phyloP scores from a whole-genome alignment of 1,284 basidiomycete species.

The Trametes versicolor region DNA sequence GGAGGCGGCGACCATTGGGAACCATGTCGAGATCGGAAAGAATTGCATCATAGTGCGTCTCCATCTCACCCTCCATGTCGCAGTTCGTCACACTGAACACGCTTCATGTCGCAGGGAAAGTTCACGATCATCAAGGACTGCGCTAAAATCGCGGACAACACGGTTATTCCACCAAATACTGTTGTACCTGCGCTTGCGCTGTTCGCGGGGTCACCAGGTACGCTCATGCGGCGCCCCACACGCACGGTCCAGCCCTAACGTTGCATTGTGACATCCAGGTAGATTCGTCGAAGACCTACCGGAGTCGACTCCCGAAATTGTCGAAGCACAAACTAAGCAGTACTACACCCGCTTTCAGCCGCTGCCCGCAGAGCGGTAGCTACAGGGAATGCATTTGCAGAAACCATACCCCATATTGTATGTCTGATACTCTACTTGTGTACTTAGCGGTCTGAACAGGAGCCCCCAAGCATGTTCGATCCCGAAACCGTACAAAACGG shows the following conservation, averaged over 20 bases:
- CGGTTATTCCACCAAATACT: conserved; percentile 91
- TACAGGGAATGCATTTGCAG: neutral
- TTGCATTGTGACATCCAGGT: conserved; percentile 54
- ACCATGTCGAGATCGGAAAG: conserved; percentile 94
- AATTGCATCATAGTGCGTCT: conserved; percentile 90
- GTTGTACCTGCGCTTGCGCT: conserved; percentile 90
- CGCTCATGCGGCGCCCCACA: conserved; percentile 22
- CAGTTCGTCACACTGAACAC: neutral
- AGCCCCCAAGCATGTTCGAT: no score
- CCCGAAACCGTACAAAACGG: no score
- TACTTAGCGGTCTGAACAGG: neutral
- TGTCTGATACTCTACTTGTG: conserved; percentile 25
- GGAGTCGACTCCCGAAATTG: conserved; percentile 76
- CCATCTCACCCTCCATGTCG: neutral
- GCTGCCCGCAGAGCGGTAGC: conserved; percentile 37
- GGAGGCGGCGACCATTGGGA: conserved; percentile 95
- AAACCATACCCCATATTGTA: conserved; percentile 26
- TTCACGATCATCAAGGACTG: conserved; percentile 98
- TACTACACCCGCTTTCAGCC: conserved; percentile 73
- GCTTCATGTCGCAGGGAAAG: conserved; percentile 73
- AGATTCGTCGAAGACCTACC: conserved; percentile 86
- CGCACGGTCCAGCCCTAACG: neutral
- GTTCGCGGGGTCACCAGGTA: conserved; percentile 92
- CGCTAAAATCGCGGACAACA: conserved; percentile 87
- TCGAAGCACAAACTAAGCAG: conserved; percentile 71